Base-by-base conservation (phyloP, 2,329 filamentous ascomycete species). In the Paracoccidioides lutzii region DNA sequence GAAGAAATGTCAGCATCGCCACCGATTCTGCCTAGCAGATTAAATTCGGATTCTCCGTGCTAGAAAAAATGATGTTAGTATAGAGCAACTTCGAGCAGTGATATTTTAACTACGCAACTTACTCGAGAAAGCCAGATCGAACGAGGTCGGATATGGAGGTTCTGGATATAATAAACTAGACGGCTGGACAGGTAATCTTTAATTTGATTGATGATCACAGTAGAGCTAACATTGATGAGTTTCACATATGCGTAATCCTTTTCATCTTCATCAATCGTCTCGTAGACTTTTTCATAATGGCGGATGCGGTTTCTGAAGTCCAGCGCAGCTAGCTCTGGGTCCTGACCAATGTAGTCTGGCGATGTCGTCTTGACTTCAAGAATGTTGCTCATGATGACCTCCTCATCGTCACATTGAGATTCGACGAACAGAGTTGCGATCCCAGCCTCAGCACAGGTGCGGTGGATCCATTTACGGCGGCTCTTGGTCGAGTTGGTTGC, bases 151-250 rank as follows among this genome's bases (percentile, higher is more conserved):
- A 98, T 98, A 73, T 98, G 93, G 42, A 98, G 78, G 69, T 97
- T 98, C 84, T 97, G 96, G 57, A 97, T 82, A 69, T 96, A 98
- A 73, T 98, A 98, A 48, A 98, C 91, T 46, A 98, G 85, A 57
- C 93, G 85, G 70, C 89, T 95, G 70, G 96, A 93, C 33, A 98
- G 78, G 67, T 98, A 98, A 72, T 98, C 93, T 68, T 90, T 85
- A 66, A 98, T 95, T 67, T 87, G 85, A 74, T 97, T 98, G 80
- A 98, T 97, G 66, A 97, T 93, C 67, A 97, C 90, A 67, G 95
- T 89, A 63, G 88, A 88, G 57, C 93, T 90, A 10, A 97, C 89
- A 66, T 98, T 85, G 78, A 97, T 94, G 67, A 98, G 86, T 74
- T 98, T 97, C 68, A 97, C 85, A 68, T 96, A 98, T 41, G 93